Evolutionary conservation across 371 early-diverging fungal species (phyloP).

Genomic region (Fennellomyces sp.): DNA sequence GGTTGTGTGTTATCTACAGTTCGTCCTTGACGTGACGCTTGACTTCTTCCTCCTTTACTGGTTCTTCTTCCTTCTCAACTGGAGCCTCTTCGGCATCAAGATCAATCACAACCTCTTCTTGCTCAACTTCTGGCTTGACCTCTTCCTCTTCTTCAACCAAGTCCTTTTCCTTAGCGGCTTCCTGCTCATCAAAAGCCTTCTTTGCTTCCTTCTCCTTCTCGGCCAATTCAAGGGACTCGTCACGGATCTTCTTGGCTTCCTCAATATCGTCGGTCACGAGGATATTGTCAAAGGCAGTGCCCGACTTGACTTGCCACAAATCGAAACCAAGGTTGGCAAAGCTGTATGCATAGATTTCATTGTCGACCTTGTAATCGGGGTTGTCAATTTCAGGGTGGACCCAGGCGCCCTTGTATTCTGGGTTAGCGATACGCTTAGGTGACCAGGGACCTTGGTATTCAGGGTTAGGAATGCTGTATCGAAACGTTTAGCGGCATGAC

Average conservation of each 20-base stretch:
- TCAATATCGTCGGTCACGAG: slow-evolving; percentile 75
- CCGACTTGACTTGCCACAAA: slow-evolving; percentile 96
- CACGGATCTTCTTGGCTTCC: slow-evolving; percentile 66
- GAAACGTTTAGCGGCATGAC: too few relatives aligned
- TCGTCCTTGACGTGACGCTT: slow-evolving; percentile 50
- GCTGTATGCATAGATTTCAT: slow-evolving; percentile 77
- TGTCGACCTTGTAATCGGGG: slow-evolving; percentile 90
- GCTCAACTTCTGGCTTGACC: slow-evolving; percentile 28
- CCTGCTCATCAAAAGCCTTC: slow-evolving; percentile 41
- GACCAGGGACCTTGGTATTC: slow-evolving; percentile 84
- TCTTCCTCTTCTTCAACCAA: slow-evolving; percentile 33
- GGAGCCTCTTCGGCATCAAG: slow-evolving; percentile 3
- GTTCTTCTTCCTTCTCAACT: slow-evolving; percentile 21
- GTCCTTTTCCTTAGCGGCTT: slow-evolving; percentile 36
- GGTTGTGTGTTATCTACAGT: slow-evolving; percentile 31
- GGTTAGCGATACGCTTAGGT: slow-evolving; percentile 89
- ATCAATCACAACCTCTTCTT: slow-evolving; percentile 29
- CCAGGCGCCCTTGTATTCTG: slow-evolving; percentile 96
- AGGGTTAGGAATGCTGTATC: slow-evolving; percentile 82
- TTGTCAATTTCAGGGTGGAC: slow-evolving; percentile 87
- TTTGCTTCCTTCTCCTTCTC: slow-evolving; percentile 59
- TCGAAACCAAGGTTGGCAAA: slow-evolving; percentile 92
- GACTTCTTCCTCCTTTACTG: slow-evolving; percentile 42
- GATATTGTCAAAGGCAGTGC: slow-evolving; percentile 93
- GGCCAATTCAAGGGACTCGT: slow-evolving; percentile 63